Evolutionary conservation across 1,139 yeast species (phyloP).

Genomic region (Nematodospora anomalae): DNA sequence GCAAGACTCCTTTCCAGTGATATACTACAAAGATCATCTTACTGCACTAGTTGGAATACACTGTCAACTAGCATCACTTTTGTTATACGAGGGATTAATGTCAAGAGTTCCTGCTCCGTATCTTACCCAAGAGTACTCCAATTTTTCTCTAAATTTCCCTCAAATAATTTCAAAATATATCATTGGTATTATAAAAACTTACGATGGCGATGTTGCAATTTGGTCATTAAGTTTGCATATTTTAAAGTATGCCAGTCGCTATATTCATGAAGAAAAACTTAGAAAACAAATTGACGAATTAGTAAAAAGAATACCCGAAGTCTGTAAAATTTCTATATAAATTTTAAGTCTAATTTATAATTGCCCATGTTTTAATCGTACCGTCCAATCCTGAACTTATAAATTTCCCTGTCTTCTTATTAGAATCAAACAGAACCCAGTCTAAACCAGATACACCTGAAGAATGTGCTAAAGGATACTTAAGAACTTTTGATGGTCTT

Average conservation of each 20-base stretch:
- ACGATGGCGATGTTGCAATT: conserved; percentile 31
- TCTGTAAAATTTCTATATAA: conserved; percentile 26
- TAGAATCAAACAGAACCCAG: conserved; percentile 52
- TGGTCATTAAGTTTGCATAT: conserved; percentile 41
- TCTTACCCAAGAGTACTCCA: conserved; percentile 14
- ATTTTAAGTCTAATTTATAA: conserved; percentile 16
- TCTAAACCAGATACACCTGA: conserved; percentile 76
- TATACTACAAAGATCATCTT: conserved; percentile 37
- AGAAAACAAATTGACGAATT: conserved; percentile 27
- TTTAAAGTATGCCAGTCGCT: conserved; percentile 31
- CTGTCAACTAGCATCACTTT: conserved; percentile 31
- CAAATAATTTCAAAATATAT: conserved; percentile 36
- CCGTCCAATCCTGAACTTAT: conserved; percentile 83
- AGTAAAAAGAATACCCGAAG: conserved; percentile 26
- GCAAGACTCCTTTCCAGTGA: conserved; percentile 26
- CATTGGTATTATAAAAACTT: conserved; percentile 39
- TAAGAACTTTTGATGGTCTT: conserved; percentile 74
- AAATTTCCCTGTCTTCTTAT: conserved; percentile 39
- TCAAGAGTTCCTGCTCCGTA: neutral
- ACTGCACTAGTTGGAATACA: conserved; percentile 36
- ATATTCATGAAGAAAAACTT: conserved; percentile 30
- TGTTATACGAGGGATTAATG: conserved; percentile 22
- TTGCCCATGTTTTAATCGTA: conserved; percentile 72
- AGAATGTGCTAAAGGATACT: conserved; percentile 79
- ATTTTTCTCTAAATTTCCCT: conserved; percentile 27